These are phyloP conservation scores for Tulasnella sp. DNA, from an alignment of 768 basidiomycete genomes.

Conservation along the genomic window DNA sequence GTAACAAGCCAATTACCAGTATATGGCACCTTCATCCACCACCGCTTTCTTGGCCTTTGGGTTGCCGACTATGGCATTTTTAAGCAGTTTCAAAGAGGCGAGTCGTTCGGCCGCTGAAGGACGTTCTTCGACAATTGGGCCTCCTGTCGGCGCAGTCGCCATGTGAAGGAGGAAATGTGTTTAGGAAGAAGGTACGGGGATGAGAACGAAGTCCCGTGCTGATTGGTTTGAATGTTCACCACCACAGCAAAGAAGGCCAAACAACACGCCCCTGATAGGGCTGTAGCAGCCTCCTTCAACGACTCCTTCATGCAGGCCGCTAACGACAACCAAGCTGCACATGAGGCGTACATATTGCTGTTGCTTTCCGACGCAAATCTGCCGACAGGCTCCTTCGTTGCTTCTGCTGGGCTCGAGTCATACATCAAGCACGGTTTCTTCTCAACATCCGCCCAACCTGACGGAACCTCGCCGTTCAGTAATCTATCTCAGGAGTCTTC, in stretches of 20 bases:
- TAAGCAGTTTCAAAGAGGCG: slow-evolving; percentile 16
- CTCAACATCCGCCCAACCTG: slow-evolving; percentile 33
- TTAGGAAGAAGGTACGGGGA: neutral
- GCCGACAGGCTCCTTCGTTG: slow-evolving; percentile 95
- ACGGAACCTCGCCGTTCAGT: slow-evolving; percentile 29
- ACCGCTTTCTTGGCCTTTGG: slow-evolving; percentile 20
- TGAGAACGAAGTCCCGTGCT: neutral
- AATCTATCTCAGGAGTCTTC: slow-evolving; percentile 31
- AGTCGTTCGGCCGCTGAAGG: slow-evolving; percentile 7
- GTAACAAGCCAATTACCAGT: neutral
- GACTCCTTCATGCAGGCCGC: neutral
- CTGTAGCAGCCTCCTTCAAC: neutral
- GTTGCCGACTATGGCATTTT: slow-evolving; percentile 27
- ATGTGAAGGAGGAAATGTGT: neutral
- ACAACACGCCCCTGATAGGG: neutral
- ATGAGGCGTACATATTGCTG: slow-evolving; percentile 65
- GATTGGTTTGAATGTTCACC: neutral
- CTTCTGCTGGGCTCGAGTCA: slow-evolving; percentile 89
- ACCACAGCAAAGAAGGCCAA: neutral
- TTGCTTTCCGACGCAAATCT: slow-evolving; percentile 88
- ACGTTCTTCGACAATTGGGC: neutral
- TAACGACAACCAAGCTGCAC: neutral
- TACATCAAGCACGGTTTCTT: slow-evolving; percentile 80
- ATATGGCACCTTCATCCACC: slow-evolving; percentile 1
- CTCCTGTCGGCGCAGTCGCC: neutral